These are phyloP conservation scores for Bidens hawaiensis DNA, from an alignment of 140 eudicot species.

Conservation along the genomic window DNA sequence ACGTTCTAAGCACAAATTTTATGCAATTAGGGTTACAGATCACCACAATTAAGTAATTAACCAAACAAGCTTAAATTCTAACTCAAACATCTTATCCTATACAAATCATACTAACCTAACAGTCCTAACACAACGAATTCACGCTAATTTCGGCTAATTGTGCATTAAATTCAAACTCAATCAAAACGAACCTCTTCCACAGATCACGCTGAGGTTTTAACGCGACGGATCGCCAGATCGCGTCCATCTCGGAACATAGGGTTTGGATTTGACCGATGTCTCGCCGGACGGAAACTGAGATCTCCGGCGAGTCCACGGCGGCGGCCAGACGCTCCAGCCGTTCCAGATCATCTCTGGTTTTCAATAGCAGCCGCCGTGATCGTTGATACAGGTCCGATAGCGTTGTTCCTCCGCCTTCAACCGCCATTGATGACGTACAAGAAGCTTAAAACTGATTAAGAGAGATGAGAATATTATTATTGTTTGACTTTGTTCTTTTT, in stretches of 20 bases:
- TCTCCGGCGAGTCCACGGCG: constrained; percentile 39
- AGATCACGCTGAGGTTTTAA: constrained; percentile 87
- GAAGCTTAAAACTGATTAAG: constrained; percentile 6
- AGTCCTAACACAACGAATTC: neutral
- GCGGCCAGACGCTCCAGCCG: constrained; percentile 63
- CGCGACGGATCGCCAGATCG: constrained; percentile 73
- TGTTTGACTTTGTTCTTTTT: no score
- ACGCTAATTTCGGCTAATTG: constrained; percentile 11
- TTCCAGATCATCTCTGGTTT: constrained; percentile 70
- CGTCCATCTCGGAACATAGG: constrained; percentile 75
- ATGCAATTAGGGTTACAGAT: neutral
- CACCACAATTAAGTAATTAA: neutral
- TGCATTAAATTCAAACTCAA: neutral
- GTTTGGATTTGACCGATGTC: constrained; percentile 68
- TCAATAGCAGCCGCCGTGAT: constrained; percentile 53
- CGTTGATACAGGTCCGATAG: constrained; percentile 70
- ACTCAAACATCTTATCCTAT: neutral
- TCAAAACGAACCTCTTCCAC: constrained; percentile 80
- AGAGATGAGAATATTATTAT: neutral
- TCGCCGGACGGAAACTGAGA: constrained; percentile 42
- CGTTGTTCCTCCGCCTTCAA: constrained; percentile 47
- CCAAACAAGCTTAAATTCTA: neutral
- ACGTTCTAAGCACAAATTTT: neutral
- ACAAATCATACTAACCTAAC: neutral
- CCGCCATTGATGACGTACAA: constrained; percentile 31